Conservation (phyloP, 2,329 filamentous ascomycete species). For the Hymenoscyphus scutula region DNA sequence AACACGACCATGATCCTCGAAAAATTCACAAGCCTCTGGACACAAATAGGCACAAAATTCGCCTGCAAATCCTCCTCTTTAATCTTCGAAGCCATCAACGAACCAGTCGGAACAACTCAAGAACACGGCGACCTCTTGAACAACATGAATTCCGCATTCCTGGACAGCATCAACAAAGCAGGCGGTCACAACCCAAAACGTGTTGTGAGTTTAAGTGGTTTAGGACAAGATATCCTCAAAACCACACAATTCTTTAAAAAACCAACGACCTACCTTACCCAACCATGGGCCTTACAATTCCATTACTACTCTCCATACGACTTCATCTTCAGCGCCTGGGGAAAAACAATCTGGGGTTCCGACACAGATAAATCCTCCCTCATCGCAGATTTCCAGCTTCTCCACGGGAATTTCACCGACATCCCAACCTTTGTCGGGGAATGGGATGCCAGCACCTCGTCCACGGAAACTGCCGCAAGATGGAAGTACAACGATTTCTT, state of each 20-base stretch:
- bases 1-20: conserved; percentile 54
- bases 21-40: conserved; percentile 55
- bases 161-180: conserved; percentile 50
- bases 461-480: conserved; percentile 53
- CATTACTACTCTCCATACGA: conserved; percentile 60
- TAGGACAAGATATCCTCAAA: conserved; percentile 49
- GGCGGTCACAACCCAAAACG: conserved; percentile 55
- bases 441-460: conserved; percentile 49
- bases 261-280: conserved; percentile 48
- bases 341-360: conserved; percentile 59
- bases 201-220: conserved; percentile 55
- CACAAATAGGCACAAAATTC: conserved; percentile 54
- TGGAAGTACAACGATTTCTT: conserved; percentile 59
- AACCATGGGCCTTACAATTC: conserved; percentile 58
- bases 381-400: conserved; percentile 47
- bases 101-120: conserved; percentile 52
- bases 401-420: conserved; percentile 53
- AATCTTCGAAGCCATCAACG: conserved; percentile 59
- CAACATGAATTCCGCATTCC: conserved; percentile 55
- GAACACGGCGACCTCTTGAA: conserved; percentile 51
- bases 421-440: conserved; percentile 58
- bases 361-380: conserved; percentile 50
- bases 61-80: conserved; percentile 53
- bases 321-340: conserved; percentile 51
- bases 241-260: conserved; percentile 53